phyloP scores from a whole-genome alignment of 2,329 filamentous ascomycete genomes.

The Graphilbum fragrans region DNA sequence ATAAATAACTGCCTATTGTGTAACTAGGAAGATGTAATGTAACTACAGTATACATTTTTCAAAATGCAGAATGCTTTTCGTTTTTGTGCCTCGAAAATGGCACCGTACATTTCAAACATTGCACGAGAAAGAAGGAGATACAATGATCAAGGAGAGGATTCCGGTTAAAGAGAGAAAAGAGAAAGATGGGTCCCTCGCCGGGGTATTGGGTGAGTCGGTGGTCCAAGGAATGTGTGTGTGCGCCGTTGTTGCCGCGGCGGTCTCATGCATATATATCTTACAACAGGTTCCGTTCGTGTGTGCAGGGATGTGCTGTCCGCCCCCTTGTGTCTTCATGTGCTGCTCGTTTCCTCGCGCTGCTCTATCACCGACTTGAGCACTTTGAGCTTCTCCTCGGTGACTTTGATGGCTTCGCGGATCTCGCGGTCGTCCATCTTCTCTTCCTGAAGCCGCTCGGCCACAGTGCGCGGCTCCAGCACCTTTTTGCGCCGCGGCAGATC shows the following conservation, averaged over 20 bases:
- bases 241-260: not conserved
- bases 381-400: constrained; percentile 76
- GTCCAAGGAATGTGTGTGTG: not conserved
- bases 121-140: no score
- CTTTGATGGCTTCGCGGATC: constrained; percentile 66
- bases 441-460: constrained; percentile 46
- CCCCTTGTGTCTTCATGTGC: no score
- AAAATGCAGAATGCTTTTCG: no score
- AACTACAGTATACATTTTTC: no score
- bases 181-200: not conserved
- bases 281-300: no score
- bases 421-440: constrained; percentile 59
- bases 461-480: constrained; percentile 39
- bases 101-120: no score
- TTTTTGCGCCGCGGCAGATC: constrained; percentile 26
- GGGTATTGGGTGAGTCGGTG: not conserved
- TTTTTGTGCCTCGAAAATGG: no score
- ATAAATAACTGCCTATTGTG: no score
- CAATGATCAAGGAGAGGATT: not conserved
- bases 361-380: constrained; percentile 64
- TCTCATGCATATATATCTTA: no score
- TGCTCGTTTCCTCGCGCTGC: not conserved
- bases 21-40: no score
- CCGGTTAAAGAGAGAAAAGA: not conserved
- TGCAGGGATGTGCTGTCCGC: not conserved